These are phyloP conservation scores for Aegilops tauschii DNA, from an alignment of 176 grass and related monocot species.

Conservation along the genomic window DNA sequence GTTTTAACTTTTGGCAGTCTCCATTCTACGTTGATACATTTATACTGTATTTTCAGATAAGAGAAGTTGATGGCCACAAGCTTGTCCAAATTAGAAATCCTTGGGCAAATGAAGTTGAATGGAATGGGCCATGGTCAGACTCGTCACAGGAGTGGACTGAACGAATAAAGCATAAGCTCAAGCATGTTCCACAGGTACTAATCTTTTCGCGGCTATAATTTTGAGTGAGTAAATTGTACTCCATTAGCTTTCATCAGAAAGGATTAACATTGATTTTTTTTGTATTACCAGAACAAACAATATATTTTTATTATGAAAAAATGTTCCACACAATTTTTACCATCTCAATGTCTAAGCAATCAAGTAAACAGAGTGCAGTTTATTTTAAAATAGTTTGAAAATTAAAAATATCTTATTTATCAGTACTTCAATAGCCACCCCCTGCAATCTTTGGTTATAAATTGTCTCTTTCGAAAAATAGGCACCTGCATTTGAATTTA, in stretches of 20 bases:
- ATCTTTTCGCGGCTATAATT: slow-evolving; percentile 11
- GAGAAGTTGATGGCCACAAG: slow-evolving; percentile 97
- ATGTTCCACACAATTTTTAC: neutral
- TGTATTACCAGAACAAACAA: too few relatives aligned
- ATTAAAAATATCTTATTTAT: neutral
- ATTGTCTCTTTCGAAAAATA: neutral
- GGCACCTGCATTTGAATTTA: neutral
- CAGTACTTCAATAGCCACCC: neutral
- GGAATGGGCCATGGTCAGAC: slow-evolving; percentile 99
- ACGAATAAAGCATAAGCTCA: slow-evolving; percentile 98
- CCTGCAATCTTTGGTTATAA: neutral
- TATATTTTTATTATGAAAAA: neutral
- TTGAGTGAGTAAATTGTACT: slow-evolving; percentile 1
- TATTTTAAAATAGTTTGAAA: neutral
- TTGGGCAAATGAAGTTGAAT: slow-evolving; percentile 99
- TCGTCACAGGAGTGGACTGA: slow-evolving; percentile 92
- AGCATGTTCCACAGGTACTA: slow-evolving; percentile 89
- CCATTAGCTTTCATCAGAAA: neutral
- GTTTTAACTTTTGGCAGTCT: neutral
- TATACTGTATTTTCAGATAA: slow-evolving; percentile 61
- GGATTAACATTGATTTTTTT: too few relatives aligned
- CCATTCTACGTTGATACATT: slow-evolving; percentile 14
- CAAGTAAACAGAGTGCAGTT: neutral
- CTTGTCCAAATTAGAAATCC: slow-evolving; percentile 99
- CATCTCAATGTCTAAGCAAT: neutral